Conservation (phyloP, 306 rosid species). For the Acacia crassicarpa region DNA sequence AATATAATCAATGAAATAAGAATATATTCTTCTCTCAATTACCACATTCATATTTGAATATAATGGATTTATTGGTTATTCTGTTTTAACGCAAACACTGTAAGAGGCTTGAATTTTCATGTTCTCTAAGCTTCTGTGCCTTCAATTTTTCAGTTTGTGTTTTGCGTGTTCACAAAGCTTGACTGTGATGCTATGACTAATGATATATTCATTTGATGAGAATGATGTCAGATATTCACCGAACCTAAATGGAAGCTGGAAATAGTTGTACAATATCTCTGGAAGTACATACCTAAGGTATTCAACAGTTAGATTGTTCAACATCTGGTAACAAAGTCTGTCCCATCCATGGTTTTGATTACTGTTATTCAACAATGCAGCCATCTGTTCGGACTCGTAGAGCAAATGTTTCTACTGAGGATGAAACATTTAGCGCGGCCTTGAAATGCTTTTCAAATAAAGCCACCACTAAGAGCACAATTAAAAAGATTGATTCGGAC, state of each 20-base stretch:
- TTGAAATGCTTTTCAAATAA: constrained; percentile 71
- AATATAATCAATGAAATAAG: too few relatives aligned
- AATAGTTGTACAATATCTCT: constrained; percentile 64
- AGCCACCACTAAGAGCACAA: constrained; percentile 54
- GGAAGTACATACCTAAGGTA: constrained; percentile 85
- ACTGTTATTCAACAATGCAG: constrained; percentile 43
- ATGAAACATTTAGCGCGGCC: constrained; percentile 61
- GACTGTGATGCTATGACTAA: constrained; percentile 19
- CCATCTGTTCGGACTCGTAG: constrained; percentile 80
- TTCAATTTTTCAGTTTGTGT: not conserved
- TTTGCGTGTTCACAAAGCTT: not conserved
- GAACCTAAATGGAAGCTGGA: constrained; percentile 88
- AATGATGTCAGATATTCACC: constrained; percentile 51
- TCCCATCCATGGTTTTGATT: constrained; percentile 23
- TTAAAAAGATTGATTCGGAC: constrained; percentile 65
- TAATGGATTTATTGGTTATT: not conserved
- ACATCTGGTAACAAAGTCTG: constrained; percentile 2
- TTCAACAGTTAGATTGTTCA: constrained; percentile 8
- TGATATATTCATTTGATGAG: constrained; percentile 33
- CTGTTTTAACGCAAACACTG: not conserved
- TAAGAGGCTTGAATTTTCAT: not conserved
- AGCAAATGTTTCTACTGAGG: constrained; percentile 46
- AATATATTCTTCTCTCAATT: too few relatives aligned
- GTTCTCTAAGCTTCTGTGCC: not conserved
- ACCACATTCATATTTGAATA: not conserved